Conservation (phyloP, 2,329 filamentous ascomycete genomes). For the Mycosphaerella arachidis region DNA sequence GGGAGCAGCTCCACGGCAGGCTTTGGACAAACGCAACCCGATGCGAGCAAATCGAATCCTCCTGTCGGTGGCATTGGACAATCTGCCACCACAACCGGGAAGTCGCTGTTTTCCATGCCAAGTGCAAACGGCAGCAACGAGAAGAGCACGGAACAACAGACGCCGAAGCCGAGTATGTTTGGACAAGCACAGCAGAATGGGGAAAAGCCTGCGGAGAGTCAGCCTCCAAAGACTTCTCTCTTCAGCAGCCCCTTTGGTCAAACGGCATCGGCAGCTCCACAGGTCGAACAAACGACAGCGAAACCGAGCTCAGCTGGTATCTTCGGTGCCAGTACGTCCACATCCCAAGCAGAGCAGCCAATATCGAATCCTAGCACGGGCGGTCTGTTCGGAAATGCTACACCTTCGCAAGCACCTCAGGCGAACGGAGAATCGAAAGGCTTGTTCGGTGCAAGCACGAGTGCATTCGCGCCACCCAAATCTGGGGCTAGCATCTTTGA, state of each 20-base stretch:
- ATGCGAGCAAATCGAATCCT: not conserved
- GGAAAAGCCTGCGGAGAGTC: not conserved
- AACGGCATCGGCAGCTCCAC: not conserved
- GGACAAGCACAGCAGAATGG: conserved; percentile 1
- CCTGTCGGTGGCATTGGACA: not conserved
- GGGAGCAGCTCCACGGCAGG: not conserved
- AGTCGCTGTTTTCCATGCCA: conserved; percentile 2
- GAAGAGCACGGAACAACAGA: not conserved
- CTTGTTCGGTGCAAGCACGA: conserved; percentile 13
- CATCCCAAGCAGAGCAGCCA: not conserved
- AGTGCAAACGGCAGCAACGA: not conserved
- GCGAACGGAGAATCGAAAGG: conserved; percentile 10
- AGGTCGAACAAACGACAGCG: conserved; percentile 1
- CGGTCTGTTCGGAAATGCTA: conserved; percentile 10
- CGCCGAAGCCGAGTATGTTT: not conserved
- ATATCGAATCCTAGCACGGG: conserved; percentile 6
- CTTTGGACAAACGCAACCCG: conserved; percentile 3
- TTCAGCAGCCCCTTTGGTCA: not conserved
- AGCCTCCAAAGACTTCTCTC: not conserved
- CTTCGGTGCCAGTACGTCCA: conserved; percentile 6
- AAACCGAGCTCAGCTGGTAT: conserved; percentile 9
- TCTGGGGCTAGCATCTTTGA: conserved; percentile 17
- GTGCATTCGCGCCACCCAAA: not conserved
- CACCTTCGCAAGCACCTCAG: not conserved
- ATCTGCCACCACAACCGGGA: not conserved